Base-by-base conservation (phyloP, 1,139 yeast species). In the Williopsis jadinii region DNA sequence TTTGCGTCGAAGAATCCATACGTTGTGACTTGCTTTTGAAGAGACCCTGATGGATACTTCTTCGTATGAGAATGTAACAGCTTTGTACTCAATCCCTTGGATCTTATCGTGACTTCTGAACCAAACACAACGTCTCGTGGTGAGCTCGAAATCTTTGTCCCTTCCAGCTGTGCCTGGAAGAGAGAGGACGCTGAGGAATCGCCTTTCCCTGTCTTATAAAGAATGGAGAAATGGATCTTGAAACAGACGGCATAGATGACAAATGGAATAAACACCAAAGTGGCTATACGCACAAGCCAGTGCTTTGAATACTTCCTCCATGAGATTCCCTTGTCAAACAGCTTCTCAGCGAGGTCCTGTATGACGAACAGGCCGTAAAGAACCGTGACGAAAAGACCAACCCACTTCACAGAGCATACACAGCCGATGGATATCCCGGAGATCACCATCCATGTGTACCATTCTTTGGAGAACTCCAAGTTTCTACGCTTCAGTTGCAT, bases 331-430 rank as follows among this genome's bases (percentile, higher is more conserved):
- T 30, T 28, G 38, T 62, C 47, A 34, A 46, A 75, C 43, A 71
- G 72, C 55, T 80, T 79, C 52, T 80, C 68, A 67, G 80, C 71
- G 43, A 92, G 70, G 53, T 92, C 97, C 45, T 75, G 73, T 10
- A 84, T 62, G 4, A 88, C 84, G 66, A 88, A 92, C 11, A 85
- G 49, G 1, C 99, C 99, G 41, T 88, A 84, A 24, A 90, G 66
- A 0, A 77, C 73, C 9, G 96, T 92, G 36, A 84, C 79, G 58
- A 92, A 88, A 38, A 90, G 63, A 5, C 98, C 98, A 14, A 92
- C 97, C 97, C 95, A 87, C 65, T 92, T 92, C 33, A 90, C 95
- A 38, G 95, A 80, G 52, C 90, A 82, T 11, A 90, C 97, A 61
- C 95, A 85, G 1, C 98, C 99, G 49, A 94, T 77, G 10, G 88